Evolutionary conservation across 2,329 filamentous ascomycete genomes (phyloP), one percentile per base, ranked within the genome.

Genomic region (Cryphonectria naterciae): DNA sequence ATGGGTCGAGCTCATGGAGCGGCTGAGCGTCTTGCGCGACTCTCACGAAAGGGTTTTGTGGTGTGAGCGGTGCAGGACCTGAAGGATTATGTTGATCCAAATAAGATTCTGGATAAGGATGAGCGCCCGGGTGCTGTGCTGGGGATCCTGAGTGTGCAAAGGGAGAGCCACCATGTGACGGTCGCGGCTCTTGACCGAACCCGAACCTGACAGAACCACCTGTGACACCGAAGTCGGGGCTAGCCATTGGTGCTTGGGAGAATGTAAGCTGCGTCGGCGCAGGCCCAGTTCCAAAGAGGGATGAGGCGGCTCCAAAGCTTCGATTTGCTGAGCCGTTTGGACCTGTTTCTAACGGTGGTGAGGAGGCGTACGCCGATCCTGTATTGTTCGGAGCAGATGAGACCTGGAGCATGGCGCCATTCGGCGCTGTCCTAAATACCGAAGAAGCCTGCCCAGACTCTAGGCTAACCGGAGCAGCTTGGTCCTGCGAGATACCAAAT

Each of bases 1-100:
- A 70, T 2, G 69, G 43, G 22, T 75, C 65, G 19, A 73, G 75
- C 17, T 75, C 68, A 71, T 81, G 76, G 54, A 76, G 75, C n/a
- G 77, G 73, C 64, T 78, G 75, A n/a, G 77, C 75, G 32, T 75
- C 78, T 28, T 74, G 69, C 52, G 76, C 74, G 4, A 78, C 15
- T 4, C 15, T 76, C 25, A 39, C 32, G 32, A 65, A 52, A 35
- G 46, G 61, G 25, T 67, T 46, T 17, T 67, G 69, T 28, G 69
- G 63, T 22, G 58, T 25, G 28, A 58, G 52, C 39, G 63, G 41
- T 22, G 56, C 56, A 28, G 35, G n/a, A 43, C 35, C 43, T 46
- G 66, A 35, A 52, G 56, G 25, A 13, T 73, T 39, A 22, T 71
- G 71, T 22, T 65, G 66, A 8, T 67, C 67, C 41, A 68, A 49